Evolutionary conservation across 768 basidiomycete species (phyloP), one percentile per base, ranked within the genome.

Genomic region (Pleurotus ostreatus): DNA sequence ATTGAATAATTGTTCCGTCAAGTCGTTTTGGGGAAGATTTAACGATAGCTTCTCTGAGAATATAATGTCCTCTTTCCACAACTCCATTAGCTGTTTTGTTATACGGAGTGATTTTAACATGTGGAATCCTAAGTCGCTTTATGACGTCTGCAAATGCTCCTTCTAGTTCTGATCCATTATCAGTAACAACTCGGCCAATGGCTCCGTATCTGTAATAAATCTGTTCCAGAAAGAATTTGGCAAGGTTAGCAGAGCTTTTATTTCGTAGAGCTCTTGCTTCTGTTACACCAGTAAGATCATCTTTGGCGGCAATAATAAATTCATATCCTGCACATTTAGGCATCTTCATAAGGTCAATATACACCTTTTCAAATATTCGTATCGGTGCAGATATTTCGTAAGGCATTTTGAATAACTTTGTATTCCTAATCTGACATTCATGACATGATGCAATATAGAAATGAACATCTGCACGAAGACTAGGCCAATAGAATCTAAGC

Each of bases 321-420:
- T 16, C 48, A 15, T 47, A 64, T 41, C 61, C 59, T 44, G 43
- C 20, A 3, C 57, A 38, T 16, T 46, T 57, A 46, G 66, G 64
- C 69, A 71, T 69, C 46, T 56, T 18, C 63, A 71, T 67, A 0
- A 67, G 61, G 55, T 72, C 69, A 5, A 66, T 53, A 25, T 64
- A 63, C 0, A 65, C 57, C 12, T 62, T 63, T 12, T 59, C 43
- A 45, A 71, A 68, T 0, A 69, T 18, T 0, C 57, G 43, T 0
- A 38, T 16, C 5, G 23, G 23, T 5, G 23, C 23, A 23, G 23
- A 23, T 23, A 23, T 23, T 23, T 23, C 23, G 5, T 59, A 55
- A 0, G 65, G 63, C 7, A 63, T 62, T 5, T 60, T 46, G 0
- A 68, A 5, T 11, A 57, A 55, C 13, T 57, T 46, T 0, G 49